A percentile compares a stretch with the other conserved stretches of the same genome.
Conservation (phyloP, 805 yeast genomes). For the Candida ortonii region DNA sequence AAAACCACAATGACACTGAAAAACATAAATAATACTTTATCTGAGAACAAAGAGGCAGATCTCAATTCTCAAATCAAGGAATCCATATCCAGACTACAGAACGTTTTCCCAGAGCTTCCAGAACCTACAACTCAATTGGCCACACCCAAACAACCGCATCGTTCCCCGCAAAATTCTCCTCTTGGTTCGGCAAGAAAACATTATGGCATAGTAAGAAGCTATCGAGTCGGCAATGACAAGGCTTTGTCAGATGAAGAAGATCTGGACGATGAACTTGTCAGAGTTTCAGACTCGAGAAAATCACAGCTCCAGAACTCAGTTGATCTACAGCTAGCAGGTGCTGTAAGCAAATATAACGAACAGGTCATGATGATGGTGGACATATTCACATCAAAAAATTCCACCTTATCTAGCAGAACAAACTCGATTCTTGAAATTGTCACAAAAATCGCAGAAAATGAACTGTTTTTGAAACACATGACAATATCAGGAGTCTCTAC, state of each 20-base stretch:
- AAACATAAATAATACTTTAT: neutral
- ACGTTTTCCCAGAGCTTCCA: slow-evolving; percentile 1
- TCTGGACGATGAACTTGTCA: slow-evolving; percentile 20
- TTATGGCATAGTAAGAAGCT: slow-evolving; percentile 33
- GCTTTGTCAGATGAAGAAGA: slow-evolving; percentile 11
- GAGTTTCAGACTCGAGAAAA: slow-evolving; percentile 8
- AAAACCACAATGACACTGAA: slow-evolving; percentile 3
- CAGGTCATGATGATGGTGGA: slow-evolving; percentile 15
- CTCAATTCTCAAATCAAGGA: slow-evolving; percentile 1
- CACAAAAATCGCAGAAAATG: slow-evolving; percentile 20
- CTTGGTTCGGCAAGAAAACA: slow-evolving; percentile 11
- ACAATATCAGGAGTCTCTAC: slow-evolving; percentile 15
- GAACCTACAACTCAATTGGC: too few species aligned
- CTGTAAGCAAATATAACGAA: slow-evolving; percentile 16
- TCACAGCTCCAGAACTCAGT: slow-evolving; percentile 23
- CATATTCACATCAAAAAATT: slow-evolving; percentile 12
- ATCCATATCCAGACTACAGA: slow-evolving; percentile 2
- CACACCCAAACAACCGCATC: neutral
- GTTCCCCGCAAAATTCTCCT: neutral
- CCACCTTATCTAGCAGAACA: slow-evolving; percentile 16
- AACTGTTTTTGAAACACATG: slow-evolving; percentile 18
- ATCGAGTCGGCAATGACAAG: slow-evolving; percentile 18
- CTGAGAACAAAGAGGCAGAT: slow-evolving; percentile 1
- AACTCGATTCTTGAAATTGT: slow-evolving; percentile 28
- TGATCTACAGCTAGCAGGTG: slow-evolving; percentile 36